Evolutionary conservation across 2,329 filamentous ascomycete species (phyloP).

Genomic region (Rhinocladiella similis): DNA sequence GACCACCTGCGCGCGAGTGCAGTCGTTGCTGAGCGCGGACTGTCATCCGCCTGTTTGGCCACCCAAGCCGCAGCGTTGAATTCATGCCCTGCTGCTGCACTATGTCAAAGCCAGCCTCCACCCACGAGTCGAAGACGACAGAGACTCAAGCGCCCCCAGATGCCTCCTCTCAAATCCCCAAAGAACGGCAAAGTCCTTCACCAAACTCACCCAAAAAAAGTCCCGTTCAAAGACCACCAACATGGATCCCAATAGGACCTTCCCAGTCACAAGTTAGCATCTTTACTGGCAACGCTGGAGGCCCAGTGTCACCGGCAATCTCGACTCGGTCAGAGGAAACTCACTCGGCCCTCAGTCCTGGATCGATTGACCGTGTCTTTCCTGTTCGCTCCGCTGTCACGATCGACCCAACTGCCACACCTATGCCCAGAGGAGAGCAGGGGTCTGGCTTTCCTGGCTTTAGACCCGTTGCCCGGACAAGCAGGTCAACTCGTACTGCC

Average conservation of each 20-base stretch:
- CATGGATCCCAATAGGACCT: constrained; percentile 16
- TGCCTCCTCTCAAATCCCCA: background rate
- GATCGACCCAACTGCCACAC: constrained; percentile 58
- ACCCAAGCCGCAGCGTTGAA: no score
- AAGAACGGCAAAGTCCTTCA: background rate
- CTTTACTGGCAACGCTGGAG: constrained; percentile 21
- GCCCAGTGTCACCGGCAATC: constrained; percentile 2
- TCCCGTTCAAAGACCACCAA: constrained; percentile 9
- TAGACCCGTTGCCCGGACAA: background rate
- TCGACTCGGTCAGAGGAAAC: constrained; percentile 12
- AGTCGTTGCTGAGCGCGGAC: no score
- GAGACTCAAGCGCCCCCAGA: background rate
- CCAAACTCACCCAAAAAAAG: background rate
- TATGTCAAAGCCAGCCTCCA: constrained; percentile 17
- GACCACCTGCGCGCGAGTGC: no score
- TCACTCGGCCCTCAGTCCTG: constrained; percentile 29
- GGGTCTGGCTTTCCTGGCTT: constrained; percentile 21
- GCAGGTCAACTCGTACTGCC: background rate
- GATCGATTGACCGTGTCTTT: constrained; percentile 64
- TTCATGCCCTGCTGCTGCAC: background rate
- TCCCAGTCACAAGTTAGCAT: constrained; percentile 24
- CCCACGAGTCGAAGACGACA: constrained; percentile 1
- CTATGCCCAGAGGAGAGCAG: constrained; percentile 13
- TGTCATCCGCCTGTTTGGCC: no score
- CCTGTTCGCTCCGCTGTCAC: constrained; percentile 80